These are phyloP conservation scores for Dendrobium officinale DNA, from an alignment of 106 monocot genomes.

Conservation along the genomic window DNA sequence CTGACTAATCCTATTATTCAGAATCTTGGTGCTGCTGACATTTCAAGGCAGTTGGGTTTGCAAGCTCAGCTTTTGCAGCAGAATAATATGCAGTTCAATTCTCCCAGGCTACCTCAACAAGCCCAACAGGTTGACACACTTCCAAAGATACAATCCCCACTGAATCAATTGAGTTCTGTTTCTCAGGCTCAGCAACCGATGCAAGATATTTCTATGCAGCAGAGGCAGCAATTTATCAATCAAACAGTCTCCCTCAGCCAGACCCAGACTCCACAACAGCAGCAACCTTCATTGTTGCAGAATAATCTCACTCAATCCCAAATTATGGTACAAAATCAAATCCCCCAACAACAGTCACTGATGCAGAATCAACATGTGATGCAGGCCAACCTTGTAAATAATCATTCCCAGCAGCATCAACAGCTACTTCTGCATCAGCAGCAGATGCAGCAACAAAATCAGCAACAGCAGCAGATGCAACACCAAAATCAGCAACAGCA, in stretches of 20 bases:
- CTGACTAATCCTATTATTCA: constrained; percentile 38
- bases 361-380: constrained; percentile 5
- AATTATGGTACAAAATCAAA: constrained; percentile 16
- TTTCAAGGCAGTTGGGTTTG: constrained; percentile 51
- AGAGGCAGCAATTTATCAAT: constrained; percentile 37
- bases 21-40: constrained; percentile 36
- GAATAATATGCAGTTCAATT: constrained; percentile 47
- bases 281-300: constrained; percentile 2
- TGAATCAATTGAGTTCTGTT: constrained; percentile 33
- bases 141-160: constrained; percentile 25
- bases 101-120: constrained; percentile 32
- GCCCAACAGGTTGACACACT: constrained; percentile 35
- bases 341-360: constrained; percentile 7
- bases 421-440: constrained; percentile 6
- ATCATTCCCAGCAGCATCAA: constrained; percentile 7
- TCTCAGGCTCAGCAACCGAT: constrained; percentile 39
- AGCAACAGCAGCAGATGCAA: constrained; percentile 26
- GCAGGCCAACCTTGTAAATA: background rate
- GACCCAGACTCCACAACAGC: background rate
- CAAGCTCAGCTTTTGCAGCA: constrained; percentile 50
- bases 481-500: constrained; percentile 47
- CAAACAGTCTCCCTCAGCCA: constrained; percentile 29
- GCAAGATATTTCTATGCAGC: constrained; percentile 26
- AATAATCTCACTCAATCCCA: constrained; percentile 22
- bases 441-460: constrained; percentile 20